A percentile compares a stretch with the other conserved stretches of the same genome.
phyloP scores from a whole-genome alignment of 768 basidiomycete genomes.

The Dentipellis fragilis region DNA sequence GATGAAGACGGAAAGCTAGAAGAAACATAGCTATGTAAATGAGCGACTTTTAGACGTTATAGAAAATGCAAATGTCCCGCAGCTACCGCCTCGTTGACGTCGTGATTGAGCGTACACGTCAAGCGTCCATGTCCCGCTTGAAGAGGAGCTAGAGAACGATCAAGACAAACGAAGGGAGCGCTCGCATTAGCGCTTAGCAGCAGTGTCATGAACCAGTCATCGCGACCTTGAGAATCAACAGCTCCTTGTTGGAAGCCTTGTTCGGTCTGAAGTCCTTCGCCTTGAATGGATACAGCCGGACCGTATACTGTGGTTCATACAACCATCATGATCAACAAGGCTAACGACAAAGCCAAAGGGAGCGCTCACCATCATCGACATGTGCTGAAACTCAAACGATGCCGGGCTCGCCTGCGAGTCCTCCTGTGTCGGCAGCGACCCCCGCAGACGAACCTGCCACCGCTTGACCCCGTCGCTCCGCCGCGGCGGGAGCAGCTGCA shows the following conservation, averaged over 20 bases:
- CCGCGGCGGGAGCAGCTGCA: neutral
- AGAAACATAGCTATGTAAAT: neutral
- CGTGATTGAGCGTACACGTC: neutral
- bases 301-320: neutral
- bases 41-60: neutral
- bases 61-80: no score
- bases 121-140: no score
- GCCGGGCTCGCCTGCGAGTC: neutral
- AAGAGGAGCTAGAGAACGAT: neutral
- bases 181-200: neutral
- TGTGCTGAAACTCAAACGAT: neutral
- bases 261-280: neutral
- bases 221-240: neutral
- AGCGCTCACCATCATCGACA: constrained; percentile 6
- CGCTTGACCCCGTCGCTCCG: neutral
- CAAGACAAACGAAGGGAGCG: neutral
- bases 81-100: no score
- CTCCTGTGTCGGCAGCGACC: neutral
- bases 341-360: neutral
- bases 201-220: neutral
- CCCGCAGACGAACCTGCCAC: constrained; percentile 5
- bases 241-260: neutral
- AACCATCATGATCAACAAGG: neutral
- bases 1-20: neutral
- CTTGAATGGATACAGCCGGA: neutral